A percentile compares a stretch with the other conserved stretches of the same genome.
These are phyloP conservation scores for Pythium insidiosum DNA, from an alignment of 352 stramenopile genomes.

Conservation along the genomic window DNA sequence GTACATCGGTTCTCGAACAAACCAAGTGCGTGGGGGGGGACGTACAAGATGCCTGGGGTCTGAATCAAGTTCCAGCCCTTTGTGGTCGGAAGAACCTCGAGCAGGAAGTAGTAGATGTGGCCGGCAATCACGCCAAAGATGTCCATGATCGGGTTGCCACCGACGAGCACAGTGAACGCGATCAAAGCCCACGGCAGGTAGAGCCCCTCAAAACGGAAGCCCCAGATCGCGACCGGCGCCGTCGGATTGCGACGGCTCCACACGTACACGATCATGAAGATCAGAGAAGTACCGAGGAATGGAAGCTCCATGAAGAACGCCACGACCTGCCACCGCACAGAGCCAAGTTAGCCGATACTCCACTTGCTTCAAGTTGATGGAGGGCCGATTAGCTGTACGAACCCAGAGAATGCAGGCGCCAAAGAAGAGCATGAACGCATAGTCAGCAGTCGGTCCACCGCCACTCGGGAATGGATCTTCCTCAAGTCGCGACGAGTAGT, in stretches of 20 bases:
- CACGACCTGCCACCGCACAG: slow-evolving; percentile 33
- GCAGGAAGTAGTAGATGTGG: slow-evolving; percentile 87
- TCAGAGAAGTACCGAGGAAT: slow-evolving; percentile 79
- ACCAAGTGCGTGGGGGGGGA: too few relatives aligned
- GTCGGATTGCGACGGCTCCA: slow-evolving; percentile 86
- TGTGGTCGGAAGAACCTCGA: slow-evolving; percentile 80
- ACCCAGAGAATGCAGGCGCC: slow-evolving; percentile 72
- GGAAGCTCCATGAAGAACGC: slow-evolving; percentile 78
- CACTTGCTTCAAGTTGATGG: not conserved
- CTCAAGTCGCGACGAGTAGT: slow-evolving; percentile 80
- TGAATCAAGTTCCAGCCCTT: slow-evolving; percentile 82
- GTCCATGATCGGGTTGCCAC: slow-evolving; percentile 82
- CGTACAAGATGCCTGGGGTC: slow-evolving; percentile 78
- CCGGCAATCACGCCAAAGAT: slow-evolving; percentile 79
- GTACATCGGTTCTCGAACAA: not conserved
- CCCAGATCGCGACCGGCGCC: slow-evolving; percentile 76
- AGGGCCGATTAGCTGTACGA: slow-evolving; percentile 4
- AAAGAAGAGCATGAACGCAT: slow-evolving; percentile 87
- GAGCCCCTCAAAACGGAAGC: slow-evolving; percentile 82
- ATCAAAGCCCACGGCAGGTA: slow-evolving; percentile 88
- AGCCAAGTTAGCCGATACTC: not conserved
- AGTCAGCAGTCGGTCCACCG: slow-evolving; percentile 76
- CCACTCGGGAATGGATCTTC: slow-evolving; percentile 79
- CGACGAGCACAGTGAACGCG: slow-evolving; percentile 83
- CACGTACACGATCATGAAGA: slow-evolving; percentile 90